A percentile compares a stretch with the other conserved stretches of the same genome.
These are phyloP conservation scores for Fermentozyma sake DNA, from an alignment of 1,139 yeast species.

Conservation along the genomic window DNA sequence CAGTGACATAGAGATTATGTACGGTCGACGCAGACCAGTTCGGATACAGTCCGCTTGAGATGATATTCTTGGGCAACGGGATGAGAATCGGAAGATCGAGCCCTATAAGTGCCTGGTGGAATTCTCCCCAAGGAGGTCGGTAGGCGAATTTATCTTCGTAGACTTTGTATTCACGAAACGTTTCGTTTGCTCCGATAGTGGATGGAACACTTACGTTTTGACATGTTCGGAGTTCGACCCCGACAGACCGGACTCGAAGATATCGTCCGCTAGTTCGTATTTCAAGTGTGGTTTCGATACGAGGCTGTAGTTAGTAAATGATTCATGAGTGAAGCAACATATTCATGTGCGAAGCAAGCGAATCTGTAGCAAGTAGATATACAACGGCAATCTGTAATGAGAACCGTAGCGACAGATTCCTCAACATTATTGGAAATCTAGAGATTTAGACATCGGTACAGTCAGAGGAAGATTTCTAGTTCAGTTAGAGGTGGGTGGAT, in stretches of 20 bases:
- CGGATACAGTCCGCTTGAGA: conserved; percentile 39
- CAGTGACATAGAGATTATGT: conserved; percentile 32
- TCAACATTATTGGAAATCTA: too few relatives aligned
- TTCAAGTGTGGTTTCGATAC: conserved; percentile 41
- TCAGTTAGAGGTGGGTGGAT: too few relatives aligned
- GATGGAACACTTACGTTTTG: conserved; percentile 39
- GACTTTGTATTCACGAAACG: conserved; percentile 29
- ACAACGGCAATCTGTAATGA: neutral
- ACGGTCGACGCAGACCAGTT: conserved; percentile 40
- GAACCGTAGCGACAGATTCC: conserved; percentile 7
- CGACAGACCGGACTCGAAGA: conserved; percentile 34
- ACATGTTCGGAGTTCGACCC: conserved; percentile 31
- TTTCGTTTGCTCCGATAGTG: conserved; percentile 40
- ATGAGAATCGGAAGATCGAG: conserved; percentile 57
- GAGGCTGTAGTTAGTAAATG: too few relatives aligned
- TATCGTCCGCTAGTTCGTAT: conserved; percentile 39
- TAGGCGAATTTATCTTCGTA: conserved; percentile 36
- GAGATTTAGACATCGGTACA: too few relatives aligned
- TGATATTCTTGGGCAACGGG: conserved; percentile 52
- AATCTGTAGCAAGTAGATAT: neutral
- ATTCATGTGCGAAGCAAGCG: neutral
- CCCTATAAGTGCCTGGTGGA: conserved; percentile 41
- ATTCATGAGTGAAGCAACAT: neutral
- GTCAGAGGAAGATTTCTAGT: too few relatives aligned
- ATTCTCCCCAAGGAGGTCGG: conserved; percentile 34